These are phyloP conservation scores for Cladophialophora exuberans DNA, from an alignment of 2,329 filamentous ascomycete species.

Conservation along the genomic window DNA sequence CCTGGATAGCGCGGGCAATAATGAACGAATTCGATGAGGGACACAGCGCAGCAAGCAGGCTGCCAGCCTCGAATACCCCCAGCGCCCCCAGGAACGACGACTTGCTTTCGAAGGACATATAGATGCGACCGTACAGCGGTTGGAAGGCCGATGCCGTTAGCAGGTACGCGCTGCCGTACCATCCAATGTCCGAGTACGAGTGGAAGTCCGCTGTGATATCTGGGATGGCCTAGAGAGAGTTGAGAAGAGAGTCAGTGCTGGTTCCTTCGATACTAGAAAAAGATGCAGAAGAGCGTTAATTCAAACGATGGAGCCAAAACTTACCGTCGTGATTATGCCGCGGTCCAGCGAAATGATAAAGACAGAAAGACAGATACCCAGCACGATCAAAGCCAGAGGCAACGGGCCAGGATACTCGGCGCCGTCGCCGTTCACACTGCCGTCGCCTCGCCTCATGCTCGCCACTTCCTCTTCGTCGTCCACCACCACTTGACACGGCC, in stretches of 20 bases:
- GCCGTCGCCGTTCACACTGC: constrained; percentile 1
- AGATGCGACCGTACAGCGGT: constrained; percentile 26
- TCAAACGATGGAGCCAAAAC: neutral
- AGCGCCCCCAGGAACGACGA: constrained; percentile 37
- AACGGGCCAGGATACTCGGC: constrained; percentile 33
- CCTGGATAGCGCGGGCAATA: constrained; percentile 39
- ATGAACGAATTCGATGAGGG: constrained; percentile 35
- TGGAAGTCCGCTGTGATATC: constrained; percentile 32
- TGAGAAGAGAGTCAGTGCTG: neutral
- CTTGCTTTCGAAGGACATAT: constrained; percentile 28
- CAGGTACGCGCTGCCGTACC: constrained; percentile 35
- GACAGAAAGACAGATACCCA: constrained; percentile 37
- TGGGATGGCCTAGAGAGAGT: constrained; percentile 28
- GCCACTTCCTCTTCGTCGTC: neutral
- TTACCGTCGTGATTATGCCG: constrained; percentile 33
- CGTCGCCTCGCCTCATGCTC: neutral
- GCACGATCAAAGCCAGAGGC: constrained; percentile 32
- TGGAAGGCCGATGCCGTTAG: constrained; percentile 30
- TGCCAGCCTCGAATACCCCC: constrained; percentile 38
- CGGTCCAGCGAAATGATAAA: constrained; percentile 37
- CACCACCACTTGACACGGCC: neutral
- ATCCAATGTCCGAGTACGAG: constrained; percentile 32
- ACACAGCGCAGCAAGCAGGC: constrained; percentile 35
- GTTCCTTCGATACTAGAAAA: no score
- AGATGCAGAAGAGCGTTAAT: no score